A percentile compares a stretch with the other conserved stretches of the same genome.
Evolutionary conservation across 371 early-diverging fungal species (phyloP).

Genomic region (Mortierella sp.): DNA sequence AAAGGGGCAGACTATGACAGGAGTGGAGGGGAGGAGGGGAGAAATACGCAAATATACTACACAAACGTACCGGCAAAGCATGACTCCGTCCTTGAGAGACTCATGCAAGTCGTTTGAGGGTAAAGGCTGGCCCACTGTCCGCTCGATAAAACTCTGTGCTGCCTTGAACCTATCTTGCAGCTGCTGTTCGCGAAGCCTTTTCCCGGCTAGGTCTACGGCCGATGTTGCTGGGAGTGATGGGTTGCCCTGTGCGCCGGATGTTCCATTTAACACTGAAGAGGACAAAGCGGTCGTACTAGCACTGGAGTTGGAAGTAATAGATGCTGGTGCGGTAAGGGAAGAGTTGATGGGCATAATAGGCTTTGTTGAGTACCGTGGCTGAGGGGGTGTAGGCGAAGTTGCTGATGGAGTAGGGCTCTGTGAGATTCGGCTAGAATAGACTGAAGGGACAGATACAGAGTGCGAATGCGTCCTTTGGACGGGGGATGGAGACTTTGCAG

Average conservation of each 20-base stretch:
- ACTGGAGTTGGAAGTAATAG: neutral
- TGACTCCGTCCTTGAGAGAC: constrained; percentile 81
- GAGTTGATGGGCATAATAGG: constrained; percentile 5
- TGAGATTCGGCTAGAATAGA: constrained; percentile 7
- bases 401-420: constrained; percentile 12
- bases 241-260: constrained; percentile 11
- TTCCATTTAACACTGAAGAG: neutral
- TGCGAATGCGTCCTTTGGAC: constrained; percentile 34
- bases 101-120: constrained; percentile 65
- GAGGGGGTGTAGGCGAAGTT: constrained; percentile 20
- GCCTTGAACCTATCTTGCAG: constrained; percentile 61
- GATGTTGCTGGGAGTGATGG: constrained; percentile 21
- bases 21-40: neutral
- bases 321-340: neutral
- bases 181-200: constrained; percentile 64
- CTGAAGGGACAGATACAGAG: constrained; percentile 37
- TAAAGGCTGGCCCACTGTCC: constrained; percentile 61
- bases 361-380: constrained; percentile 24
- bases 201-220: constrained; percentile 48
- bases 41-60: constrained; percentile 6
- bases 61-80: constrained; percentile 78
- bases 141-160: constrained; percentile 65
- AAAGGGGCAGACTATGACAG: constrained; percentile 13
- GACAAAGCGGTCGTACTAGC: neutral
- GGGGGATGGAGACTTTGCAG: constrained; percentile 25